Base-by-base conservation (phyloP, 2,329 filamentous ascomycete species). In the Hypomyces perniciosus region DNA sequence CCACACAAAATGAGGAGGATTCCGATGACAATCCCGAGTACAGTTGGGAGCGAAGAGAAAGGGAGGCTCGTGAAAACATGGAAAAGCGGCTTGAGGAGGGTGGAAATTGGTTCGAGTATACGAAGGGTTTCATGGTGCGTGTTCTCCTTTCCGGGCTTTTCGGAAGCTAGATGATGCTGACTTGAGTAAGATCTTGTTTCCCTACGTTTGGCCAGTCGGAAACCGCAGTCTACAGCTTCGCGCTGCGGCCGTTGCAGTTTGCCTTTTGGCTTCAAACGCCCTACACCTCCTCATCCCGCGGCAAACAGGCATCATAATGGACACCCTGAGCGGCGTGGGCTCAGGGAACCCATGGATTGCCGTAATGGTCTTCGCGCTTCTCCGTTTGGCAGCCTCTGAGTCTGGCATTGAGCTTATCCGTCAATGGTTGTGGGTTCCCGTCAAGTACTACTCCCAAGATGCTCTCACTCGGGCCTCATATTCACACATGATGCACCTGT, bases 241-340 rank as follows among this genome's bases (percentile, higher is more conserved):
- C 48, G 79, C 87, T 20, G 70, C 79, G 8, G 73, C 87, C 4
- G 84, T 93, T 41, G 78, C 79, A 0, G 40, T 87, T 1, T 86
- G 86, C 57, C 73, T 93, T 26, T 65, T 90, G n/a, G 72, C 76
- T 46, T 80, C 84, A 50, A 89, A 91, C 56, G 80, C 80, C 5
- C 72, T 95, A 45, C 88, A 90, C 59, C 73, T 95, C 10, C 70
- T 95, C 39, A 81, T 90, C 31, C 90, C 90, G n/a, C 79, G 86
- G 20, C 88, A 93, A 62, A 80, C 92, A 31, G 90, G 89, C 56
- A 81, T 88, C 52, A 83, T 95, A 56, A 84, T 88, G 56, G 82
- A 93, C 60, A 80, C 80, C 54, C 70, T 95, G 26, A 75, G 75
- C 30, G 72, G 74, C 7, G 65, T 61, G 34, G 73, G 76, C 39